These are phyloP conservation scores for Ustilago bromivora DNA, from an alignment of 1,284 basidiomycete genomes.

Conservation along the genomic window DNA sequence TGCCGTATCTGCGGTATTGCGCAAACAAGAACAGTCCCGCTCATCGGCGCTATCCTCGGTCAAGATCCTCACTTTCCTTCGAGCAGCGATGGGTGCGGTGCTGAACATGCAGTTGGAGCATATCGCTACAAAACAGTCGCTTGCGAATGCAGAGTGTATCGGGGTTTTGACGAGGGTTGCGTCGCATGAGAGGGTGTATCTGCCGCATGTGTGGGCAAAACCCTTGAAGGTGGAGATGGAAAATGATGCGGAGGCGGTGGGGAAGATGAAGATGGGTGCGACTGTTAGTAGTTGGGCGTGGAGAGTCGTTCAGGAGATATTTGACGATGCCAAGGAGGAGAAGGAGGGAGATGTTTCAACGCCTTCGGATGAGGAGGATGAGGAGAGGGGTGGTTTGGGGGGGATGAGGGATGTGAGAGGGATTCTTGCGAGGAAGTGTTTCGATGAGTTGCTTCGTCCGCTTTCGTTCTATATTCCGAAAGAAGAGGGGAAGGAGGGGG, in stretches of 20 bases:
- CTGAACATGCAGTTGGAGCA: constrained; percentile 83
- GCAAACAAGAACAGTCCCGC: constrained; percentile 73
- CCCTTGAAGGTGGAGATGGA: constrained; percentile 31
- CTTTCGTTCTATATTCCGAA: constrained; percentile 23
- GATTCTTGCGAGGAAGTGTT: constrained; percentile 38
- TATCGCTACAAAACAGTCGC: constrained; percentile 70
- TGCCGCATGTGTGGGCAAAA: constrained; percentile 41
- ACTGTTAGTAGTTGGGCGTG: constrained; percentile 47
- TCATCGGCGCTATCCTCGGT: constrained; percentile 46
- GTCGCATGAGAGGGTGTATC: constrained; percentile 43
- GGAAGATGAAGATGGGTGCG: constrained; percentile 41
- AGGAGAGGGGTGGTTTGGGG: neutral
- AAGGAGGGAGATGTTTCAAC: constrained; percentile 26
- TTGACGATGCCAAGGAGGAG: constrained; percentile 47
- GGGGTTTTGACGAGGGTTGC: constrained; percentile 30
- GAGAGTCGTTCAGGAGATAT: constrained; percentile 49
- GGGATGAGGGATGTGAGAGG: constrained; percentile 19
- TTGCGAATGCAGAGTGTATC: constrained; percentile 31
- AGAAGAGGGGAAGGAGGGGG: neutral
- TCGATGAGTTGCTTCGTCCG: constrained; percentile 26
- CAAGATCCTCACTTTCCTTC: constrained; percentile 76
- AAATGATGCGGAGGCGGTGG: constrained; percentile 28
- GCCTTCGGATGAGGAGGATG: constrained; percentile 38
- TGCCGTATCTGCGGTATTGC: constrained; percentile 81
- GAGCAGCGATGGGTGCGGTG: constrained; percentile 82